These are phyloP conservation scores for Annulohypoxylon stygium DNA, from an alignment of 495 filamentous ascomycete genomes.

Conservation along the genomic window DNA sequence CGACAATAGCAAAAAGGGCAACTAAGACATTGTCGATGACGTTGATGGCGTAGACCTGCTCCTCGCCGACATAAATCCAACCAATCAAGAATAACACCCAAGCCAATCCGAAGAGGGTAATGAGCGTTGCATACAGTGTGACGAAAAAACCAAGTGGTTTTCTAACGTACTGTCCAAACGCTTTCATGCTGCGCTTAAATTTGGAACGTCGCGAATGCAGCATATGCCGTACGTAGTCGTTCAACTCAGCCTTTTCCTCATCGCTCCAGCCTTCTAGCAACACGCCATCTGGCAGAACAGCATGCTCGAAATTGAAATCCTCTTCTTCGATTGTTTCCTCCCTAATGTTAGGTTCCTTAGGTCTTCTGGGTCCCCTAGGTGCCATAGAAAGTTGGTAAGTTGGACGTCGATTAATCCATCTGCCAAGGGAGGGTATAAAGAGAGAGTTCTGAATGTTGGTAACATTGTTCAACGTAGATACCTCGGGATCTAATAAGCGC, in stretches of 20 bases:
- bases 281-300: slow-evolving; percentile 73
- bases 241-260: slow-evolving; percentile 76
- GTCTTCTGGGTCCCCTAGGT: slow-evolving; percentile 37
- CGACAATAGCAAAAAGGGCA: slow-evolving; percentile 81
- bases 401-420: slow-evolving; percentile 75
- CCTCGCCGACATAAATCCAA: slow-evolving; percentile 84
- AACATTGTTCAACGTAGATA: slow-evolving; percentile 77
- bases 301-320: slow-evolving; percentile 55
- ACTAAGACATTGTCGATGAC: slow-evolving; percentile 83
- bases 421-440: slow-evolving; percentile 77
- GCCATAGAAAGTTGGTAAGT: slow-evolving; percentile 77
- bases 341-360: slow-evolving; percentile 34
- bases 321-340: slow-evolving; percentile 45
- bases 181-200: slow-evolving; percentile 80
- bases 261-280: slow-evolving; percentile 75
- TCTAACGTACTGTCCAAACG: slow-evolving; percentile 79
- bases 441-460: slow-evolving; percentile 86
- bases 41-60: slow-evolving; percentile 76
- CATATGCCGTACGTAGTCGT: slow-evolving; percentile 86
- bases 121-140: slow-evolving; percentile 81
- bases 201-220: slow-evolving; percentile 80
- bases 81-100: slow-evolving; percentile 90
- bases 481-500: slow-evolving; percentile 72
- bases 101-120: slow-evolving; percentile 82
- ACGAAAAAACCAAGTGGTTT: slow-evolving; percentile 81